Conservation (phyloP, 371 early-diverging fungal genomes). For the Rhizopus arrhizus region DNA sequence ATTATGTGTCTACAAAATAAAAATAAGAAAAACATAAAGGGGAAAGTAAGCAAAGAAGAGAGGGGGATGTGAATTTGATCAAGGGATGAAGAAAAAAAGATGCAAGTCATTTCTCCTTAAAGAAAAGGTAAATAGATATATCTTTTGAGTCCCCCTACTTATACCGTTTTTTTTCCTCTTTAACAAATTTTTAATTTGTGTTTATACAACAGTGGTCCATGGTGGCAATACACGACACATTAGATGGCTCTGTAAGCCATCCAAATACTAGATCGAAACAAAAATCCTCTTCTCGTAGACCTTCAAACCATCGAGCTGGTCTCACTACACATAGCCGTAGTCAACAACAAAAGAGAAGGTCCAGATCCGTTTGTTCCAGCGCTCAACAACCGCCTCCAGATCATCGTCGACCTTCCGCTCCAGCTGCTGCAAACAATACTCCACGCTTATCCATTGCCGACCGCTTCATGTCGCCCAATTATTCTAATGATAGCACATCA, state of each 20-base stretch:
- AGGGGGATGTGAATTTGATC: not conserved
- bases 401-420: conserved; percentile 15
- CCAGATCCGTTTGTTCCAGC: conserved; percentile 4
- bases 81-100: not conserved
- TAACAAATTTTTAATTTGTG: conserved; percentile 5
- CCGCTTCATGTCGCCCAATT: conserved; percentile 16
- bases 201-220: conserved; percentile 2
- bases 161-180: conserved; percentile 2
- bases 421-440: conserved; percentile 10
- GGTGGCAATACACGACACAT: conserved; percentile 5
- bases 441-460: conserved; percentile 31
- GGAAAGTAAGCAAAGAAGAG: not conserved
- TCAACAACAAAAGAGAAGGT: conserved; percentile 1
- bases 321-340: not conserved
- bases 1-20: too few species aligned
- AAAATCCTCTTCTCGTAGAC: conserved; percentile 1
- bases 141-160: not conserved
- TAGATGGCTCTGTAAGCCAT: conserved; percentile 4
- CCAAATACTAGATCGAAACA: conserved; percentile 7
- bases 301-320: conserved; percentile 1
- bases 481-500: not conserved
- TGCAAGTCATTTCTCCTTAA: conserved; percentile 4
- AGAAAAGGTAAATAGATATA: conserved; percentile 4
- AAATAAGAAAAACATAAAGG: not conserved
- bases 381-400: not conserved